phyloP scores from a whole-genome alignment of 345 rosid genomes.

The Euclidium syriacum region DNA sequence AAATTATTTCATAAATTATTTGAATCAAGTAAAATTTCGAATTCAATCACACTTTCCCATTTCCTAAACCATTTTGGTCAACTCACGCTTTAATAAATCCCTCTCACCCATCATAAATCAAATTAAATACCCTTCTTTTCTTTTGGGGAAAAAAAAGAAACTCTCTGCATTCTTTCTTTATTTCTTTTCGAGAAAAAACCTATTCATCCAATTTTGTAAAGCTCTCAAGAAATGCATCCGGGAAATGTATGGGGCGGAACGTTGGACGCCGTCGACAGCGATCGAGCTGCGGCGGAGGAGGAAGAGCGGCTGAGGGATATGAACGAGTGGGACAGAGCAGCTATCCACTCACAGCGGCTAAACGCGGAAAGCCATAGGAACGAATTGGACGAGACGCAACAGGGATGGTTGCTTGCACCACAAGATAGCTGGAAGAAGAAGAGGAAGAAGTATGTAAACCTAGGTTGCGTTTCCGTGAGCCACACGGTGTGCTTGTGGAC shows the following conservation, averaged over 20 bases:
- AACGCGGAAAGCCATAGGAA: constrained; percentile 15
- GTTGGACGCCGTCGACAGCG: constrained; percentile 43
- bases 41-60: constrained; percentile 3
- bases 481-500: constrained; percentile 53
- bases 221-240: constrained; percentile 42
- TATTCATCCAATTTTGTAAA: neutral
- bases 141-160: neutral
- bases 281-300: constrained; percentile 30
- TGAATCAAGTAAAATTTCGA: neutral
- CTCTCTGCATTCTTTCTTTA: neutral
- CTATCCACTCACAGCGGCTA: constrained; percentile 34
- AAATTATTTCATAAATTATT: too few species aligned
- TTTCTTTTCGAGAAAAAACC: neutral
- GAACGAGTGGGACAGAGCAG: constrained; percentile 53
- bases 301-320: constrained; percentile 29
- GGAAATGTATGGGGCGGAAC: constrained; percentile 80
- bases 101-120: constrained; percentile 3
- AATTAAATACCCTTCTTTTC: neutral
- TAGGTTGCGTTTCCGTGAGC: constrained; percentile 66
- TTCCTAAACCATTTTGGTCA: constrained; percentile 20
- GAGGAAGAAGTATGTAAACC: constrained; percentile 53
- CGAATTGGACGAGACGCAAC: constrained; percentile 68
- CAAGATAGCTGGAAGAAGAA: constrained; percentile 51
- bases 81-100: constrained; percentile 20
- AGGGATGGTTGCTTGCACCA: constrained; percentile 71